phyloP scores from a whole-genome alignment of 1,284 basidiomycete species.

The Pseudozyma sp. region DNA sequence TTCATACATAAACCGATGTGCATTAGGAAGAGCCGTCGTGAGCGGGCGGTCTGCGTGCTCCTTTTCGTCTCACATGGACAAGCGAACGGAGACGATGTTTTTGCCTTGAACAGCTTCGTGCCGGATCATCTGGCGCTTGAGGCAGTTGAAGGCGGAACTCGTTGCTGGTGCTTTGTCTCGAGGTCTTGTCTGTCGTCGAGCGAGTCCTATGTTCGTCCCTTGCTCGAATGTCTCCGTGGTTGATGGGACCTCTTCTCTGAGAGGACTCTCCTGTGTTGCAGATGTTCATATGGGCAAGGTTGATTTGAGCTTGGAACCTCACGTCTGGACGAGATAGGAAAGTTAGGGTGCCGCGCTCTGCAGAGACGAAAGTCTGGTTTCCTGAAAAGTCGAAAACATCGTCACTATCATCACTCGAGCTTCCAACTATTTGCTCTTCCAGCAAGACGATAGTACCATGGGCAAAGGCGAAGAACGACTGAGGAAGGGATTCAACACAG shows the following conservation, averaged over 20 bases:
- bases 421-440: background rate
- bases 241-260: constrained; percentile 29
- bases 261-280: constrained; percentile 48
- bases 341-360: constrained; percentile 53
- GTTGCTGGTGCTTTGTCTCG: constrained; percentile 39
- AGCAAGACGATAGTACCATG: background rate
- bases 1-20: constrained; percentile 61
- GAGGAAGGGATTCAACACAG: background rate
- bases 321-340: constrained; percentile 42
- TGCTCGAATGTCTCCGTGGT: constrained; percentile 46
- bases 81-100: constrained; percentile 36
- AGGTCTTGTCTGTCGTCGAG: constrained; percentile 40
- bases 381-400: constrained; percentile 44
- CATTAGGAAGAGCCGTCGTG: constrained; percentile 69
- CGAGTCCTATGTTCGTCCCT: constrained; percentile 57
- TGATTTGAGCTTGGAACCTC: constrained; percentile 55
- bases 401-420: constrained; percentile 1
- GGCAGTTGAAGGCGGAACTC: constrained; percentile 12
- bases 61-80: constrained; percentile 43
- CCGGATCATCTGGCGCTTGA: constrained; percentile 28
- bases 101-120: constrained; percentile 22
- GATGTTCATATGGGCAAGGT: constrained; percentile 31
- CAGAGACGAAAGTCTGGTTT: constrained; percentile 59
- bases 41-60: constrained; percentile 63
- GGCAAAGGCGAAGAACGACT: background rate